Conservation (phyloP, 2,329 filamentous ascomycete species). For the Monosporascus sp. region DNA sequence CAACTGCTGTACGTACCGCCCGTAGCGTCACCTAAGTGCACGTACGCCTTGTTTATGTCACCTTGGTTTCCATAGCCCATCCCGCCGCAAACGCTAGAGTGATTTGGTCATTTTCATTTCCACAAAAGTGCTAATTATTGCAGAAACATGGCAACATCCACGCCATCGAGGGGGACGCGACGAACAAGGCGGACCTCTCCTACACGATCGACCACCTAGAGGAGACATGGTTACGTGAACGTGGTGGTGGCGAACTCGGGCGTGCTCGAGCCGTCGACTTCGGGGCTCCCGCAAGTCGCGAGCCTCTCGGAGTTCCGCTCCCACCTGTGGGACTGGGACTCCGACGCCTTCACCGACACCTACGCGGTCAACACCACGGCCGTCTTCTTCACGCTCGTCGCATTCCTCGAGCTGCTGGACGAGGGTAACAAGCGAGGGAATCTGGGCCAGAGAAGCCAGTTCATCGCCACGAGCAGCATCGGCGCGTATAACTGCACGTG, state of each 20-base stretch:
- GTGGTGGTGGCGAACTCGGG: constrained; percentile 57
- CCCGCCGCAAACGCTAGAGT: too few species aligned
- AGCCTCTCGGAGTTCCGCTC: constrained; percentile 14
- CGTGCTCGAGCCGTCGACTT: constrained; percentile 28
- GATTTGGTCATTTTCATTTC: constrained; percentile 8
- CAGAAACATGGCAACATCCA: constrained; percentile 25
- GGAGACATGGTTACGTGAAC: constrained; percentile 53
- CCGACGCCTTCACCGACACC: constrained; percentile 52
- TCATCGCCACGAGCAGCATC: constrained; percentile 60
- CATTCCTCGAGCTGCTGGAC: constrained; percentile 57
- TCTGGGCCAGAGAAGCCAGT: constrained; percentile 36
- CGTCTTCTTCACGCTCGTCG: constrained; percentile 59
- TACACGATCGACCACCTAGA: constrained; percentile 49
- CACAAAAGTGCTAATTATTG: neutral
- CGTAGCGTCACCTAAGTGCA: constrained; percentile 4
- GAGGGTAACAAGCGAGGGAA: constrained; percentile 48
- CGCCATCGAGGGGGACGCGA: constrained; percentile 27
- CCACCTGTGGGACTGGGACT: constrained; percentile 15
- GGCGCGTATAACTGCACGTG: constrained; percentile 56
- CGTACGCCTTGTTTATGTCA: neutral
- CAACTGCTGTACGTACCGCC: constrained; percentile 19
- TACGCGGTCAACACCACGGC: constrained; percentile 56
- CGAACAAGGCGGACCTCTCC: constrained; percentile 41
- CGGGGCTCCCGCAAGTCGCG: constrained; percentile 34
- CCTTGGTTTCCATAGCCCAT: too few species aligned